Percentiles rank a stretch among this genome's conserved stretches.
These are phyloP conservation scores for Claviceps maximensis DNA, from an alignment of 2,329 filamentous ascomycete genomes.

Conservation along the genomic window DNA sequence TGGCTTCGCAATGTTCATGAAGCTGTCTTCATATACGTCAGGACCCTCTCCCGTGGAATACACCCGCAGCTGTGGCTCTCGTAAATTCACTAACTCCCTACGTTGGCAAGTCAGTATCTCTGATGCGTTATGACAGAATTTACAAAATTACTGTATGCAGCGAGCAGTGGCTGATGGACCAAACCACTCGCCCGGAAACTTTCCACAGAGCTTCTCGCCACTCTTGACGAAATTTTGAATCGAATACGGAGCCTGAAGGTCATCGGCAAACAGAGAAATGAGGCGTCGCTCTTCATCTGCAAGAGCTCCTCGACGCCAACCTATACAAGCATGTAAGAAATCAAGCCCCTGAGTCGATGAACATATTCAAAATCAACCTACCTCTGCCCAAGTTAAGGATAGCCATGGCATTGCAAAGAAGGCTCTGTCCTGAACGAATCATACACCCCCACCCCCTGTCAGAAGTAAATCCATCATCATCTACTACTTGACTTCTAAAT, in stretches of 20 bases:
- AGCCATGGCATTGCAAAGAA: slow-evolving; percentile 74
- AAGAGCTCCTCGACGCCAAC: slow-evolving; percentile 58
- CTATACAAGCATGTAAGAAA: slow-evolving; percentile 22
- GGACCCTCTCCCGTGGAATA: slow-evolving; percentile 84
- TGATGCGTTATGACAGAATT: too few relatives aligned
- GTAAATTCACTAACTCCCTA: slow-evolving; percentile 61
- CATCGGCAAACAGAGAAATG: slow-evolving; percentile 75
- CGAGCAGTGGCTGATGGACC: slow-evolving; percentile 90
- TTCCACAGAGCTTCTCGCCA: slow-evolving; percentile 76
- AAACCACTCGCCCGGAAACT: slow-evolving; percentile 96
- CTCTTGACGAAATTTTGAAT: slow-evolving; percentile 90
- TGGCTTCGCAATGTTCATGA: slow-evolving; percentile 63
- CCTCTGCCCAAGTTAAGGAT: slow-evolving; percentile 66
- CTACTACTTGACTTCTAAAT: slow-evolving; percentile 64
- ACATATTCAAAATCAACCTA: slow-evolving; percentile 23
- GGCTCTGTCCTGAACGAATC: slow-evolving; percentile 90
- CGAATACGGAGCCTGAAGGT: slow-evolving; percentile 75
- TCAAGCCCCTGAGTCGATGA: not conserved
- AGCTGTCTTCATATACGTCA: slow-evolving; percentile 84
- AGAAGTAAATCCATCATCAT: slow-evolving; percentile 73
- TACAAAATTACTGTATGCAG: slow-evolving; percentile 67
- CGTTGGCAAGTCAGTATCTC: not conserved
- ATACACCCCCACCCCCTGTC: slow-evolving; percentile 98
- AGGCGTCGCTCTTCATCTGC: slow-evolving; percentile 53
- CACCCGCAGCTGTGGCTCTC: slow-evolving; percentile 55